A percentile compares a stretch with the other conserved stretches of the same genome.
Conservation (phyloP, 495 filamentous ascomycete genomes). For the Tuber microsphaerosporum region DNA sequence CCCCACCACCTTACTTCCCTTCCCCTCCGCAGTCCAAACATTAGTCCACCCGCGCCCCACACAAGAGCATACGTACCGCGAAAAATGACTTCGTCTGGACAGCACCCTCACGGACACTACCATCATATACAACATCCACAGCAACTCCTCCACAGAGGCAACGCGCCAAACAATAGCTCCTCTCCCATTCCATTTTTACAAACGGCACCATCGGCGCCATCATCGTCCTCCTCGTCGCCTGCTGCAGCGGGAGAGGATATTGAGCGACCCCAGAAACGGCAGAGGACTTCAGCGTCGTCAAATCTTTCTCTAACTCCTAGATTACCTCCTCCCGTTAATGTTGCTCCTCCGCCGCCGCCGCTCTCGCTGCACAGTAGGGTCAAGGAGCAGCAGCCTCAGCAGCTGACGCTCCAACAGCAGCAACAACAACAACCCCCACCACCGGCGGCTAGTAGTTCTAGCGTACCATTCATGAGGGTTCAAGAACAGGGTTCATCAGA, state of each 20-base stretch:
- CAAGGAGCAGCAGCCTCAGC: constrained; percentile 18
- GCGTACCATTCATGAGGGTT: constrained; percentile 31
- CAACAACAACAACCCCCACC: constrained; percentile 24
- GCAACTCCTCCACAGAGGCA: constrained; percentile 24
- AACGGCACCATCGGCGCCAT: constrained; percentile 29
- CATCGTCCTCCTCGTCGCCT: constrained; percentile 30
- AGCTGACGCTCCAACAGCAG: constrained; percentile 20
- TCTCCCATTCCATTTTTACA: constrained; percentile 32
- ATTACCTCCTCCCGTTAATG: constrained; percentile 29
- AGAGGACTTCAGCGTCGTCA: constrained; percentile 28
- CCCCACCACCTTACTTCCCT: neutral
- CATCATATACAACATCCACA: constrained; percentile 23
- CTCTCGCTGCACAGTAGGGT: constrained; percentile 14
- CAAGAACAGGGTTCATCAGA: constrained; percentile 40
- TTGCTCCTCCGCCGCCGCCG: constrained; percentile 26
- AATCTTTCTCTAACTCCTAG: constrained; percentile 27
- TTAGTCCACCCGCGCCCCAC: neutral
- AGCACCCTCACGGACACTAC: neutral
- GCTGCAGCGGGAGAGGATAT: constrained; percentile 22
- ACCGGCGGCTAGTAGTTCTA: constrained; percentile 19
- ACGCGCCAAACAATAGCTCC: constrained; percentile 20
- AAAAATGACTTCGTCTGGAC: neutral
- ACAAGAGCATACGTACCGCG: neutral
- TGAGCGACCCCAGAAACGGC: constrained; percentile 36
- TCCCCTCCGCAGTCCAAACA: neutral